Evolutionary conservation across 371 early-diverging fungal species (phyloP), one percentile per base, ranked within the genome.

Genomic region (Cokeromyces recurvatus): DNA sequence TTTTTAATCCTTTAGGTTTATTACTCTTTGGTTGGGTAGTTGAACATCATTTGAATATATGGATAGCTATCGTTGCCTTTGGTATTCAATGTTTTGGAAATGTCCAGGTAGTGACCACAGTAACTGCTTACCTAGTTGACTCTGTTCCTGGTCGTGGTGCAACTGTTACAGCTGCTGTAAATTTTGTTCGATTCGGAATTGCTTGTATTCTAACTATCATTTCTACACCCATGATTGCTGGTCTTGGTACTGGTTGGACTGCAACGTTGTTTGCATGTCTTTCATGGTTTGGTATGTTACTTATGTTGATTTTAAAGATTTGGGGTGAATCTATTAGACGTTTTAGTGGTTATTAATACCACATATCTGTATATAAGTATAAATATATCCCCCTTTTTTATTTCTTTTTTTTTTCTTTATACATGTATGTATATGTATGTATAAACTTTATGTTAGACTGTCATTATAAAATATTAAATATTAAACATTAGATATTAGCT

Each of bases 71-170:
- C 29, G 40, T 62, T 2, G 69, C 60, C 1, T 69, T 68, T 44
- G 65, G 61, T n/a, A 60, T 74, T 32, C 66, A 66, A 36, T 65
- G 66, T 43, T 70, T 74, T 56, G 74, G 66, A 6, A 70, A 66
- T 55, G 48, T 56, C 11, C 74, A 71, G 21, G 54, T 66, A 7
- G 29, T 70, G 3, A 43, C 71, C 3, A 52, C 64, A 2, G 51
- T 57, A 14, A 43, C 71, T 0, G 66, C 71, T 2, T 70, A 74
- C 20, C 32, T 68, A 2, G 71, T 74, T 9, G 68, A 70, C 32
- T 37, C 61, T 4, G 53, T 74, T 5, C 66, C 68, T 2, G 71
- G 71, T 2, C 55, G 61, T 10, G 74, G 71, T 4, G 64, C 69
- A 2, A 55, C 68, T 7, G 67, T 55, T 22, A 68, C 66, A 2